Evolutionary conservation across 225 moss, liverwort and hornwort species (phyloP).

Genomic region (Pseudisothecium myosuroides): DNA sequence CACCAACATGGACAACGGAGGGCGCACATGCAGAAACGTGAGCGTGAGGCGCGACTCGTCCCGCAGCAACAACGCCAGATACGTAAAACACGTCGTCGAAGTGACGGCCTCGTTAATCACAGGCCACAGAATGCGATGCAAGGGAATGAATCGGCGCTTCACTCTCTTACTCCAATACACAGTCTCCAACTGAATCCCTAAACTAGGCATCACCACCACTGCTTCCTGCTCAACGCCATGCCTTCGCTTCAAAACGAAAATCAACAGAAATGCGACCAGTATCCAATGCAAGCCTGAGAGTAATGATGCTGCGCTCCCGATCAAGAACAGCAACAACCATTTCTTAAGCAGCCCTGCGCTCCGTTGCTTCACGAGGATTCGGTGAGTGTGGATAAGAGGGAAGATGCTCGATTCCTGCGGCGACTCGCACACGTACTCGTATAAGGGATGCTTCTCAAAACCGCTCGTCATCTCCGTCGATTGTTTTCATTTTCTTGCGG

Average conservation of each 20-base stretch:
- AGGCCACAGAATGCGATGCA: slow-evolving; percentile 67
- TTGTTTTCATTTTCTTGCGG: background rate
- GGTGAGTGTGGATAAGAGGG: slow-evolving; percentile 37
- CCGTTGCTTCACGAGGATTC: slow-evolving; percentile 32
- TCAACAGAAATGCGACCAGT: background rate
- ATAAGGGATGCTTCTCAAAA: slow-evolving; percentile 9
- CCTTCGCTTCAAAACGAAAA: slow-evolving; percentile 11
- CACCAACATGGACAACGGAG: slow-evolving; percentile 65
- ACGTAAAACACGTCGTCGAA: slow-evolving; percentile 73
- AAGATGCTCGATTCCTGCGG: slow-evolving; percentile 4
- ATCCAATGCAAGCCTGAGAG: slow-evolving; percentile 13
- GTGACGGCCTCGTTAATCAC: slow-evolving; percentile 84
- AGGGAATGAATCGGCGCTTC: slow-evolving; percentile 62
- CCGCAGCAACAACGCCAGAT: slow-evolving; percentile 64
- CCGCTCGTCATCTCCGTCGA: background rate
- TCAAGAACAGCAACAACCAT: slow-evolving; percentile 4
- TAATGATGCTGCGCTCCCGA: background rate
- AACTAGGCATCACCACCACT: slow-evolving; percentile 74
- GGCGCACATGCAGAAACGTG: slow-evolving; percentile 54
- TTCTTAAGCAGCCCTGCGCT: background rate
- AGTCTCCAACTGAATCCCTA: slow-evolving; percentile 83
- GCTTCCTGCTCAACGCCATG: slow-evolving; percentile 62
- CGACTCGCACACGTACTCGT: slow-evolving; percentile 44
- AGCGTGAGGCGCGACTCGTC: slow-evolving; percentile 63
- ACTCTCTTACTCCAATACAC: slow-evolving; percentile 55